Evolutionary conservation across 805 yeast genomes (phyloP).

Genomic region (Candida silvatica): DNA sequence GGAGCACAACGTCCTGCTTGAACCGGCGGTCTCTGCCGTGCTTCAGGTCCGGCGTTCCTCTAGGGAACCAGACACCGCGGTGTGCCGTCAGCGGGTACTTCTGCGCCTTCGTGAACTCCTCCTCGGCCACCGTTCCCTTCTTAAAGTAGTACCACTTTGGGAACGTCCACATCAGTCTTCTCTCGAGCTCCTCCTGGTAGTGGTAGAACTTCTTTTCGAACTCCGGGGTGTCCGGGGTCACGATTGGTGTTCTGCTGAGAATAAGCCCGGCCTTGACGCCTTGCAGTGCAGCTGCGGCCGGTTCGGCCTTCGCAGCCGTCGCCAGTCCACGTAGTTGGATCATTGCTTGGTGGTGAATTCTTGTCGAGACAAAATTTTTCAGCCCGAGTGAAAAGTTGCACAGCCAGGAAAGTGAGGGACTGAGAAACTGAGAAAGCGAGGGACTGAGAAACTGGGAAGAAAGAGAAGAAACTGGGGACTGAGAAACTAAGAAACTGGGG

Average conservation of each 20-base stretch:
- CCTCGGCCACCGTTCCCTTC: constrained; percentile 83
- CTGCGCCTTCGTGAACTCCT: constrained; percentile 68
- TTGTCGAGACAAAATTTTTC: no score
- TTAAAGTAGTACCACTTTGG: constrained; percentile 90
- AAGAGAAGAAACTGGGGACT: no score
- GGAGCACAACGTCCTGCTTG: constrained; percentile 73
- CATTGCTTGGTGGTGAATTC: no score
- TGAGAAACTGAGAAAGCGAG: not conserved
- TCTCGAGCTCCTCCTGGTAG: constrained; percentile 81
- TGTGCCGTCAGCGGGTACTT: constrained; percentile 64
- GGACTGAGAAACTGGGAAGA: not conserved
- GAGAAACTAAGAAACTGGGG: no score
- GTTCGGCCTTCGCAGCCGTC: constrained; percentile 1
- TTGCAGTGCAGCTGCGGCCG: not conserved
- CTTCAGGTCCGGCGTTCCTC: constrained; percentile 78
- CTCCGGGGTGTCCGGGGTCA: constrained; percentile 65
- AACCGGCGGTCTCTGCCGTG: constrained; percentile 83
- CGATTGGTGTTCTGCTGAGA: constrained; percentile 74
- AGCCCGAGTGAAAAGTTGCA: not conserved
- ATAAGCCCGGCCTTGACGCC: constrained; percentile 43
- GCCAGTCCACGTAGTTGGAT: constrained; percentile 2
- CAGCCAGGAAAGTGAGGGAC: not conserved
- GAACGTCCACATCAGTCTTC: constrained; percentile 94
- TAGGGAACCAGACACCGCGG: constrained; percentile 70
- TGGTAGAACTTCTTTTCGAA: constrained; percentile 71